These are phyloP conservation scores for Mrakia blollopis DNA, from an alignment of 768 basidiomycete species.

Conservation along the genomic window DNA sequence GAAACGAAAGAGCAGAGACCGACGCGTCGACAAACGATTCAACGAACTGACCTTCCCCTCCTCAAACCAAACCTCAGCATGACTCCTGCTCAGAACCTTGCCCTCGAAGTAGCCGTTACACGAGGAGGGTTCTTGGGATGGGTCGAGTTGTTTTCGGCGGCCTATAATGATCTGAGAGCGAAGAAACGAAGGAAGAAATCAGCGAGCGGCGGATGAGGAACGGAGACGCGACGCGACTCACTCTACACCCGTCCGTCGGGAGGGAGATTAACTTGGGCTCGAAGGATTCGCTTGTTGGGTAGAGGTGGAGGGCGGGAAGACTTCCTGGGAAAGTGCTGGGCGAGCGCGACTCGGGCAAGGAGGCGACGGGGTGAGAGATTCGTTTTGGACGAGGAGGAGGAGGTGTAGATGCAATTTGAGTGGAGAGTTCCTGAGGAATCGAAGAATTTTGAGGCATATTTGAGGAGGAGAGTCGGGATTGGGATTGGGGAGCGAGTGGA, in stretches of 20 bases:
- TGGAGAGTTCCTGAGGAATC: neutral
- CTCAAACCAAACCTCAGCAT: constrained; percentile 96
- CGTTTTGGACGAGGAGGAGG: neutral
- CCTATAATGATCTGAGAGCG: constrained; percentile 66
- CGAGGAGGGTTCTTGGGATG: constrained; percentile 82
- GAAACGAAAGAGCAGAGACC: neutral
- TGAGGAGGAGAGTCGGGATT: neutral
- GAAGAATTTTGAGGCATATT: neutral
- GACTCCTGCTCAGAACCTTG: constrained; percentile 89
- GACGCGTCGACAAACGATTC: neutral
- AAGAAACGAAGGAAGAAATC: constrained; percentile 38
- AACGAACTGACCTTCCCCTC: constrained; percentile 67
- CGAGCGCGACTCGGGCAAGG: neutral
- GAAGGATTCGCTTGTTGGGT: constrained; percentile 91
- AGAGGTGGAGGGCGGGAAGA: constrained; percentile 54
- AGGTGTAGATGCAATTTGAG: neutral
- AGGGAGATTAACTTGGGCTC: constrained; percentile 77
- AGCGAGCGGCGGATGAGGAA: too few species aligned
- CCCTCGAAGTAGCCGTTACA: constrained; percentile 96
- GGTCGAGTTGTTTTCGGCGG: constrained; percentile 75
- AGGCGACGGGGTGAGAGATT: neutral
- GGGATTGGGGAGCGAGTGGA: neutral
- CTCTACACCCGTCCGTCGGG: constrained; percentile 34
- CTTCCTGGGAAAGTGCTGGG: constrained; percentile 22
- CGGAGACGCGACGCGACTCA: neutral